Conservation (phyloP, 495 filamentous ascomycete species). For the Trichoderma gamsii region DNA sequence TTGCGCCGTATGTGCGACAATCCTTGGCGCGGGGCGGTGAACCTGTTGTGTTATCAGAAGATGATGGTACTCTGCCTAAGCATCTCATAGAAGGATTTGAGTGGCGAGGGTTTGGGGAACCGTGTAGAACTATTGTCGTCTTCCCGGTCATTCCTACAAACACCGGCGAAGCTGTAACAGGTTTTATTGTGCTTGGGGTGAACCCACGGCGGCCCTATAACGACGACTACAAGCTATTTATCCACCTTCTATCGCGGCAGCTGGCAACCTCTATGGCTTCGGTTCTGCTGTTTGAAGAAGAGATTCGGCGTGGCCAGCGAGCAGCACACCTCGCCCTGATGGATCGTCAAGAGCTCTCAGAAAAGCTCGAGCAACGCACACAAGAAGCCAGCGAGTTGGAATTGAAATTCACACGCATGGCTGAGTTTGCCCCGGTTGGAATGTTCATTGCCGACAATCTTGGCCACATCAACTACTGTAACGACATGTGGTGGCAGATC, state of each 20-base stretch:
- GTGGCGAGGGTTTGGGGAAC: constrained; percentile 59
- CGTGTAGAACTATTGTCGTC: constrained; percentile 57
- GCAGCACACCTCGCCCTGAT: constrained; percentile 60
- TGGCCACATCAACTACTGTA: constrained; percentile 62
- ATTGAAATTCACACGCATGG: constrained; percentile 67
- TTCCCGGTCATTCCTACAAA: constrained; percentile 67
- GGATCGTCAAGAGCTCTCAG: constrained; percentile 59
- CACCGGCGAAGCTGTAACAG: constrained; percentile 53
- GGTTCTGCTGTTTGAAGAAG: constrained; percentile 67
- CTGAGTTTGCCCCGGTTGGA: constrained; percentile 65
- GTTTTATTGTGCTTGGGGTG: constrained; percentile 62
- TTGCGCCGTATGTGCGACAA: constrained; percentile 59
- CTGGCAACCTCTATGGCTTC: constrained; percentile 65
- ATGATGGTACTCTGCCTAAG: constrained; percentile 51
- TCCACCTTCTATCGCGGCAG: constrained; percentile 63
- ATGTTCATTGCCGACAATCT: constrained; percentile 62
- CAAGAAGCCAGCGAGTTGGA: constrained; percentile 64
- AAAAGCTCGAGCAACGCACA: constrained; percentile 59
- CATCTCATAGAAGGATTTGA: constrained; percentile 55
- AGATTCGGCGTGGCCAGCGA: constrained; percentile 59
- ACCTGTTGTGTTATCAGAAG: constrained; percentile 52
- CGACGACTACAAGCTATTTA: constrained; percentile 62
- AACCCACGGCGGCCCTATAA: constrained; percentile 66
- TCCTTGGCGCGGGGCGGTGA: constrained; percentile 52
- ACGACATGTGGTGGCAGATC: constrained; percentile 68